Percentiles rank a stretch among this genome's conserved stretches.
Conservation (phyloP, 257 asterid genomes). For the Solanum megistacrolobum region DNA sequence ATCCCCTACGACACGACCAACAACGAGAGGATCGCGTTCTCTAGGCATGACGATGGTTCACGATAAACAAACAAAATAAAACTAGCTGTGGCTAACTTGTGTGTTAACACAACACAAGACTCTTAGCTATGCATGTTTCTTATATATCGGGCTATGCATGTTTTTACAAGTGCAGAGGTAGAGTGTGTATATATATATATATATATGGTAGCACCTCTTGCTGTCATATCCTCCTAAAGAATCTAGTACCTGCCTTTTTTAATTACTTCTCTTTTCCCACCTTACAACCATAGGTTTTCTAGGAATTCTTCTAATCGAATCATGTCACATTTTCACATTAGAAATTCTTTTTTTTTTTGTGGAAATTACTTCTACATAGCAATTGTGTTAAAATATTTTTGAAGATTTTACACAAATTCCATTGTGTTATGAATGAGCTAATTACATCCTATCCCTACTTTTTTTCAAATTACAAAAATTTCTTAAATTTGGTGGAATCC, state of each 20-base stretch:
- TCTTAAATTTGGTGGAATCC: too few species aligned
- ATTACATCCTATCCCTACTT: too few species aligned
- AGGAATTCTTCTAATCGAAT: background rate
- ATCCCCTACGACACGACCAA: slow-evolving; percentile 64
- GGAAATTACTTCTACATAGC: background rate
- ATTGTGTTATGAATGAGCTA: too few species aligned
- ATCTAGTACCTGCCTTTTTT: background rate
- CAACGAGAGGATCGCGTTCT: slow-evolving; percentile 49
- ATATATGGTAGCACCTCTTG: background rate
- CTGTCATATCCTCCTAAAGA: background rate
- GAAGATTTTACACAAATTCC: too few species aligned
- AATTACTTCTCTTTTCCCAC: background rate
- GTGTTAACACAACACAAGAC: background rate
- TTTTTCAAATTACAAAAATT: too few species aligned
- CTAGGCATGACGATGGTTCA: slow-evolving; percentile 24
- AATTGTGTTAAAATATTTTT: background rate
- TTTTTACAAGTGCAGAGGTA: background rate
- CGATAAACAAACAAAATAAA: background rate
- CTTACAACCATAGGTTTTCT: background rate
- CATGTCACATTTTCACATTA: background rate
- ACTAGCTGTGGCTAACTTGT: background rate
- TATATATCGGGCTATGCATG: background rate
- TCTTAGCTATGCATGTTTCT: background rate
- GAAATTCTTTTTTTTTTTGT: background rate
- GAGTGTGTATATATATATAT: background rate